phyloP scores from a whole-genome alignment of 257 asterid genomes.

The Handroanthus guayacan region DNA sequence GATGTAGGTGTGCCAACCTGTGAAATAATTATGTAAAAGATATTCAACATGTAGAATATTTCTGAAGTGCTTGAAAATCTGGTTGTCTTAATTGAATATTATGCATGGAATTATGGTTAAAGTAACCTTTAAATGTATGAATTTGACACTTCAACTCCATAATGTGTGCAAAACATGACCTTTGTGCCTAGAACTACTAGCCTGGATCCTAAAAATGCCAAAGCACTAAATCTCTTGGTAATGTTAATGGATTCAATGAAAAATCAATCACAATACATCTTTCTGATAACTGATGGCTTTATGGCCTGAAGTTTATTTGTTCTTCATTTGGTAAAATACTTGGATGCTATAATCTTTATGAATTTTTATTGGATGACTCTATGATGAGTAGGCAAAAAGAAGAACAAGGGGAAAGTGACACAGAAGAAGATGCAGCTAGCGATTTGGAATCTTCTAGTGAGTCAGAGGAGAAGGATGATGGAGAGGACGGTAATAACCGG shows the following conservation, averaged over 20 bases:
- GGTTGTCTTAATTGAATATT: background rate
- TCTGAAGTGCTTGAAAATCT: background rate
- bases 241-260: background rate
- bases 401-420: slow-evolving; percentile 65
- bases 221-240: background rate
- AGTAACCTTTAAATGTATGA: background rate
- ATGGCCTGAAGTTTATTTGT: background rate
- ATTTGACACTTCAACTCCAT: background rate
- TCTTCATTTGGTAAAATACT: slow-evolving; percentile 8
- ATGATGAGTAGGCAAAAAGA: slow-evolving; percentile 62
- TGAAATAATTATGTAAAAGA: background rate
- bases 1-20: background rate
- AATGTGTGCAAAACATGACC: background rate
- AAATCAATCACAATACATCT: background rate
- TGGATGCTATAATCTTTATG: slow-evolving; percentile 5
- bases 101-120: background rate
- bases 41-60: background rate
- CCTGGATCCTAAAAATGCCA: background rate
- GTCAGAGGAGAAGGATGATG: slow-evolving; percentile 49
- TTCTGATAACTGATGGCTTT: background rate
- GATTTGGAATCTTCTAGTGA: slow-evolving; percentile 46
- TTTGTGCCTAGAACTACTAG: background rate
- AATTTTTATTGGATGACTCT: slow-evolving; percentile 15
- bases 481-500: slow-evolving; percentile 38
- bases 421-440: slow-evolving; percentile 59